Base-by-base conservation (phyloP, 768 basidiomycete genomes). In the Trametes elegans region DNA sequence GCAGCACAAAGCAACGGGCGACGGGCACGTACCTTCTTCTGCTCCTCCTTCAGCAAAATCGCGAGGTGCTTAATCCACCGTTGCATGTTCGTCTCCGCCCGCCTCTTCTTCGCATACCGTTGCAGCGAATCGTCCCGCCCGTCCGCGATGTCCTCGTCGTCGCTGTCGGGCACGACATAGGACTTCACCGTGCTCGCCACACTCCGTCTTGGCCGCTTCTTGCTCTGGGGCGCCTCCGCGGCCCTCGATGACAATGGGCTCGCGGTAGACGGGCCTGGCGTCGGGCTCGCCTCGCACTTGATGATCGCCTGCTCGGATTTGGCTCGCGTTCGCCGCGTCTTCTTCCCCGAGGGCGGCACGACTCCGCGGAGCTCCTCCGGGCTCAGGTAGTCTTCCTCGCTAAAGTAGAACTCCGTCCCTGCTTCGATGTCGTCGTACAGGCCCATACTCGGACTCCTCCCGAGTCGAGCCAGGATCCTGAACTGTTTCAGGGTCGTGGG, bases 401-500 rank as follows among this genome's bases (percentile, higher is more conserved):
- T 80, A 55, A 79, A 71, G 66, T 80, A 90, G 67, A 90, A 91
- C 58, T 83, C 79, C 13, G 83, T 81, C 13, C 87, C 87, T 38
- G 66, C 60, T 69, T 83, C 82, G 50, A 90, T 87, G 56, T 81
- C 80, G 36, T 78, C 74, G 68, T 79, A 85, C 11, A 90, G 64
- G 52, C 28, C 34, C 29, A 47, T 41, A 36, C 40, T 55, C 24
- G 84, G 81, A 26, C 76, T 70, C 55, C 76, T 76, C 18, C 87
- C 87, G 16, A 91, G 70, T 39, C 77, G 79, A 3, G 88, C 88
- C 42, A 91, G 75, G n/a, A 86, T 64, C 65, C 83, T 79, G 71
- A 91, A 91, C 63, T 89, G 88, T 63, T 87, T 83, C 46, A 91
- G 71, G 5, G 88, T 90, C 28, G 90, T 65, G 19, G 88, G 89